These are phyloP conservation scores for Hibiscus tridactylites DNA, from an alignment of 345 rosid species.

Conservation along the genomic window DNA sequence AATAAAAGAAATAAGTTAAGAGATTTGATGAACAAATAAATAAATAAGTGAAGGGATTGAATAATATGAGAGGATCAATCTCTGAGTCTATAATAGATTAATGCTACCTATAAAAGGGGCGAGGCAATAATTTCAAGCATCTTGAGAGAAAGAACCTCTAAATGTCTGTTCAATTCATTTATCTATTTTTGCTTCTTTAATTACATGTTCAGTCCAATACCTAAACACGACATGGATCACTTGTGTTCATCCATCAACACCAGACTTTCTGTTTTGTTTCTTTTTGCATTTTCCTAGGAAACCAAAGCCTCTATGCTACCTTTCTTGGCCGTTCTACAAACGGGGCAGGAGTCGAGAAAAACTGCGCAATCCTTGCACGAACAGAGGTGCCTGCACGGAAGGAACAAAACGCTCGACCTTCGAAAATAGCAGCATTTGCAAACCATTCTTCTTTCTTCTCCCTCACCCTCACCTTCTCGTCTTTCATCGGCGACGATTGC, in stretches of 20 bases:
- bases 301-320: constrained; percentile 60
- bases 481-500: not conserved
- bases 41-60: too few relatives aligned
- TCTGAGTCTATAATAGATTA: not conserved
- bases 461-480: not conserved
- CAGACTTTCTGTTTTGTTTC: not conserved
- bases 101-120: not conserved
- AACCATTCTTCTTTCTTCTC: not conserved
- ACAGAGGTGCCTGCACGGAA: constrained; percentile 92
- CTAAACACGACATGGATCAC: too few relatives aligned
- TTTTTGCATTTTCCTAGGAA: constrained; percentile 20
- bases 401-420: constrained; percentile 57
- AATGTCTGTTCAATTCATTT: constrained; percentile 16
- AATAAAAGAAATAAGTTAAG: too few relatives aligned
- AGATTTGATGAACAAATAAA: too few relatives aligned
- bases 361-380: constrained; percentile 55
- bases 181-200: not conserved
- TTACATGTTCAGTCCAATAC: not conserved
- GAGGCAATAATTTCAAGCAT: not conserved
- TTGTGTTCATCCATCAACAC: not conserved
- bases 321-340: constrained; percentile 60
- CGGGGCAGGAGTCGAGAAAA: constrained; percentile 55
- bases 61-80: not conserved
- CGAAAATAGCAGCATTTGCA: constrained; percentile 50
- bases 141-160: constrained; percentile 2